phyloP scores from a whole-genome alignment of 1,284 basidiomycete species.

The Malassezia brasiliensis region DNA sequence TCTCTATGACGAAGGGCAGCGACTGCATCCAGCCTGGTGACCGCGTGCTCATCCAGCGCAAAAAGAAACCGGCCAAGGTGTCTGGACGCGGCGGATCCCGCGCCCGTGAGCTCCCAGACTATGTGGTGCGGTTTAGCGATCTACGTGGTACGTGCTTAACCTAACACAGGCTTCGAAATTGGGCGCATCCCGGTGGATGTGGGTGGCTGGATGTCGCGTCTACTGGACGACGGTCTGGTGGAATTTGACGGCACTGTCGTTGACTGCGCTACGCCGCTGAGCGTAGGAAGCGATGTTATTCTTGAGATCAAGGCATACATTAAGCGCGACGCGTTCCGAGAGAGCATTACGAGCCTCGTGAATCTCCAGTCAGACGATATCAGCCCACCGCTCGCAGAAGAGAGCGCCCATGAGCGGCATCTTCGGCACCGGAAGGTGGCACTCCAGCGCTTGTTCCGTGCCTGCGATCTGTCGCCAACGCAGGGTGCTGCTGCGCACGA shows the following conservation, averaged over 20 bases:
- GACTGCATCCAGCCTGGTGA: conserved; percentile 37
- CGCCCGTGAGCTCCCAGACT: conserved; percentile 18
- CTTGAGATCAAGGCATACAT: conserved; percentile 39
- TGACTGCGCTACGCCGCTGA: conserved; percentile 32
- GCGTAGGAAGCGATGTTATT: conserved; percentile 39
- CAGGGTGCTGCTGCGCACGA: not conserved
- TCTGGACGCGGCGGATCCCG: not conserved
- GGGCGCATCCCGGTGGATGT: conserved; percentile 38
- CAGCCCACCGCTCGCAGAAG: conserved; percentile 51
- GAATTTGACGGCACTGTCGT: conserved; percentile 40
- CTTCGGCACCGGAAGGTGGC: conserved; percentile 67
- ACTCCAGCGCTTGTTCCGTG: conserved; percentile 36
- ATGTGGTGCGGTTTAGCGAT: conserved; percentile 44
- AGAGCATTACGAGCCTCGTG: conserved; percentile 4
- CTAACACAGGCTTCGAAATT: conserved; percentile 33
- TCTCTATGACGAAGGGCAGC: conserved; percentile 39
- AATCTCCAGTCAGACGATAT: not conserved
- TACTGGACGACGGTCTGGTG: conserved; percentile 35
- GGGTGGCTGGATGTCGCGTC: conserved; percentile 39
- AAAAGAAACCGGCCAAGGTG: conserved; percentile 21
- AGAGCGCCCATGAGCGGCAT: conserved; percentile 63
- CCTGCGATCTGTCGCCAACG: conserved; percentile 31
- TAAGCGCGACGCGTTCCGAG: conserved; percentile 9
- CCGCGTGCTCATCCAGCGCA: conserved; percentile 30
- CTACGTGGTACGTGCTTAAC: conserved; percentile 22